A percentile compares a stretch with the other conserved stretches of the same genome.
Conservation (phyloP, 495 filamentous ascomycete genomes). For the Hypoxylon lienhwacheense region DNA sequence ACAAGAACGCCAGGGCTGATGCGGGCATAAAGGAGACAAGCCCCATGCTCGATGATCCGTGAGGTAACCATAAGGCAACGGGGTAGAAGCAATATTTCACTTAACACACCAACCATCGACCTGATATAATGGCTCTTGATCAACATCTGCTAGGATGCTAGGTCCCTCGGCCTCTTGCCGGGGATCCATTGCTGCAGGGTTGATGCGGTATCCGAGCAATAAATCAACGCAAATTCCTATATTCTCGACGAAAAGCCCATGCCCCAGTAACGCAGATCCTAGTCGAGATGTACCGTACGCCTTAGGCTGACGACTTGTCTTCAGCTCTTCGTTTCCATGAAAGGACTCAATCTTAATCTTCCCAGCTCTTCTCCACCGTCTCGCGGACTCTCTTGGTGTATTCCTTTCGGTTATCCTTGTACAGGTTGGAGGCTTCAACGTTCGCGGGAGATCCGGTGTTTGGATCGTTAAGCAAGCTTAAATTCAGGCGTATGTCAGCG, state of each 20-base stretch:
- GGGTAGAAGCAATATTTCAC: not conserved
- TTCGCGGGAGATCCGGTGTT: slow-evolving; percentile 98
- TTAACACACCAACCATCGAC: slow-evolving; percentile 1
- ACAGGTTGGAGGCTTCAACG: slow-evolving; percentile 96
- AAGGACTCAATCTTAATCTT: slow-evolving; percentile 62
- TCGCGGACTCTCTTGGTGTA: slow-evolving; percentile 94
- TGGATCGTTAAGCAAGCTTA: slow-evolving; percentile 97
- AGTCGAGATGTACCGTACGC: slow-evolving; percentile 5
- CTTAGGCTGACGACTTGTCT: not conserved
- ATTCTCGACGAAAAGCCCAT: not conserved
- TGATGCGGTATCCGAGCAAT: slow-evolving; percentile 3
- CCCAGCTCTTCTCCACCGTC: slow-evolving; percentile 99
- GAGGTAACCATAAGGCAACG: slow-evolving; percentile 5
- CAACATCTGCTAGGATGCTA: slow-evolving; percentile 23
- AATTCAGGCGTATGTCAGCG: slow-evolving; percentile 1
- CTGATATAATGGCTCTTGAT: slow-evolving; percentile 8
- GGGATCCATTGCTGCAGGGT: slow-evolving; percentile 5
- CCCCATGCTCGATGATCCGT: slow-evolving; percentile 2
- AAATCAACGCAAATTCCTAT: slow-evolving; percentile 1
- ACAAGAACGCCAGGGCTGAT: slow-evolving; percentile 22
- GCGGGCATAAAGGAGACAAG: slow-evolving; percentile 8
- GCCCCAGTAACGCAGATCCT: not conserved
- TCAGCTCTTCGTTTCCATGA: not conserved
- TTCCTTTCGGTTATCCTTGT: slow-evolving; percentile 96
- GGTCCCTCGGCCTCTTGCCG: slow-evolving; percentile 12